Evolutionary conservation across 768 basidiomycete genomes (phyloP), one percentile per base, ranked within the genome.

Genomic region (Postia placenta): DNA sequence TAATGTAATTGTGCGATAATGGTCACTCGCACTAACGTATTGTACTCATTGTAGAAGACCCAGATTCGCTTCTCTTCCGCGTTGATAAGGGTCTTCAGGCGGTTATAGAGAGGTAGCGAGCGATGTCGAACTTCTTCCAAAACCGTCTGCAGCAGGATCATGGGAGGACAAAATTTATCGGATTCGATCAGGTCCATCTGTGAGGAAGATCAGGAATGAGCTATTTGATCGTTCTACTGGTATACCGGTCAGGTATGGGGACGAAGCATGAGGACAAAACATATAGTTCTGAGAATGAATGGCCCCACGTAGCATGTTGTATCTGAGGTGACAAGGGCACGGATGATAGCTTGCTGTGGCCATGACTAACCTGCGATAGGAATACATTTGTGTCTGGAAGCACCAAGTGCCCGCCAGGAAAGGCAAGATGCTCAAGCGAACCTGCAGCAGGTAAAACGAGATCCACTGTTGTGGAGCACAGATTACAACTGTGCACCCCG

Each of bases 131-230:
- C 92, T 80, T 99, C 96, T 56, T 96, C 90, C 45, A 98, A 73
- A 2, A 97, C 94, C 0, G 95, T 99, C 67, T 98, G 95, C 2
- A 96, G 78, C 20, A 99, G 71, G 48, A 99, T 84, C 47, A 97
- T 81, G 0, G 94, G 92, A 73, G 0, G 69, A 75, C 58, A 94
- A 89, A 1, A 81, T n/a, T n/a, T 69, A 1, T 76, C 69, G 0
- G 87, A 89, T 64, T 92, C 88, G 33, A 98, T 73, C 45, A 98
- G 74, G 67, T 99, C 96, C 88, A 98, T 97, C 90, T 96, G n/a
- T n/a, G n/a, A n/a, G n/a, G n/a, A n/a, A n/a, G n/a, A n/a, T n/a
- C n/a, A n/a, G n/a, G n/a, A n/a, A n/a, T n/a, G n/a, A n/a, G n/a
- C n/a, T n/a, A n/a, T n/a, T n/a, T n/a, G n/a, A n/a, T n/a, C n/a